Percentiles rank a stretch among this genome's conserved stretches.
Conservation (phyloP, 73 alveolate species). For the Paramecium pentaurelia region DNA sequence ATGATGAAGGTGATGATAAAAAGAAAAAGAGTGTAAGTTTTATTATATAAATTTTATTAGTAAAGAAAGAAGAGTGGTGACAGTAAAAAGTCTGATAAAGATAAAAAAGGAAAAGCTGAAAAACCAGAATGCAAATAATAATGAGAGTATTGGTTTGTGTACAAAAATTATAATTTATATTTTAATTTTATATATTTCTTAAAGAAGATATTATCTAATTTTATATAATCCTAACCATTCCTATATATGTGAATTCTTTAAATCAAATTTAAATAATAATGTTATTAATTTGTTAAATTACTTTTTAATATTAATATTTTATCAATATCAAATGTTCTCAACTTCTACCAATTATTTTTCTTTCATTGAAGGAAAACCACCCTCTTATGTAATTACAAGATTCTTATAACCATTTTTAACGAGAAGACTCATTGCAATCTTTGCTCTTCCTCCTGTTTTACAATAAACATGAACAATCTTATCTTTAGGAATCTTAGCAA, state of each 20-base stretch:
- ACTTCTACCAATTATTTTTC: not conserved
- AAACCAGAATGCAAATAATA: conserved; percentile 50
- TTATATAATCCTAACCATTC: too few species aligned
- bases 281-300: not conserved
- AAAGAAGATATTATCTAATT: too few species aligned
- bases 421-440: conserved; percentile 30
- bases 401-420: conserved; percentile 21
- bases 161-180: not conserved
- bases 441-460: conserved; percentile 57
- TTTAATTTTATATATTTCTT: not conserved
- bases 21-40: not conserved
- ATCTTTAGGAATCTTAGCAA: conserved; percentile 43
- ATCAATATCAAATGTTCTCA: not conserved
- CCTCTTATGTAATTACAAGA: conserved; percentile 1
- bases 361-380: not conserved
- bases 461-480: conserved; percentile 49
- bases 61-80: conserved; percentile 43
- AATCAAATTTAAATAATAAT: too few species aligned
- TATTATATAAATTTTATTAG: not conserved
- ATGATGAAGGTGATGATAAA: not conserved
- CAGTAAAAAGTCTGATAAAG: conserved; percentile 18
- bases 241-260: not conserved
- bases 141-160: conserved; percentile 9
- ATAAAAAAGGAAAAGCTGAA: not conserved
- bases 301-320: not conserved